A percentile compares a stretch with the other conserved stretches of the same genome.
Evolutionary conservation across 2,329 filamentous ascomycete species (phyloP).

Genomic region (Saccharata proteae): DNA sequence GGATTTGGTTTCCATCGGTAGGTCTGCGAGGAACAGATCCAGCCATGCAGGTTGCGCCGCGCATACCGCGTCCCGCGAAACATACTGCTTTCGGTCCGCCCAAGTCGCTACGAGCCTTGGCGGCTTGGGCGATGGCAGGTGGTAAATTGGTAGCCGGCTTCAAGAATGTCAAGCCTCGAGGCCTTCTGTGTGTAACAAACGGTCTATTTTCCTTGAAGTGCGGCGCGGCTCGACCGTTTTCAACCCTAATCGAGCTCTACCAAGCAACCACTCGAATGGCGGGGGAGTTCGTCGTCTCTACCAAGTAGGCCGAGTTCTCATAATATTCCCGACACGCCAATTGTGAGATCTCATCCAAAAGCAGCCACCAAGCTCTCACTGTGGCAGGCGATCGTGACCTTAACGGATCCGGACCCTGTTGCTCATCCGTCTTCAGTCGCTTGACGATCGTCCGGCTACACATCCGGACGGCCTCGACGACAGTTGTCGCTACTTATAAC

Average conservation of each 20-base stretch:
- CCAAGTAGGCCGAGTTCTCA: constrained; percentile 4
- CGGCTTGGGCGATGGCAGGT: constrained; percentile 4
- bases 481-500: constrained; percentile 27
- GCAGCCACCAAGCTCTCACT: constrained; percentile 19
- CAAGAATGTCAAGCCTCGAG: constrained; percentile 8
- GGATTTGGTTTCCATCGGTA: constrained; percentile 7
- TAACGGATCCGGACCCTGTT: constrained; percentile 27
- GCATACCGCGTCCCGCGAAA: constrained; percentile 10
- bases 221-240: constrained; percentile 9
- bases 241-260: constrained; percentile 8
- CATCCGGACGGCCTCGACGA: constrained; percentile 22
- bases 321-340: constrained; percentile 7
- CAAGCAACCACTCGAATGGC: constrained; percentile 9
- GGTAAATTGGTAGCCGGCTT: constrained; percentile 9
- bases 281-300: constrained; percentile 4
- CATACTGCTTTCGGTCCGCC: constrained; percentile 10
- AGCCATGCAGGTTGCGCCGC: constrained; percentile 8
- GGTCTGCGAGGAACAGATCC: constrained; percentile 4
- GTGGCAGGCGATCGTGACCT: constrained; percentile 21
- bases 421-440: constrained; percentile 25
- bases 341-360: constrained; percentile 17
- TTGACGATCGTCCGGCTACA: constrained; percentile 19
- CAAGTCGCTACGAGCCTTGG: constrained; percentile 8
- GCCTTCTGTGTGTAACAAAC: constrained; percentile 7
- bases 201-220: constrained; percentile 4